Base-by-base conservation (phyloP, 768 basidiomycete species). In the Boletus eberwhitei region DNA sequence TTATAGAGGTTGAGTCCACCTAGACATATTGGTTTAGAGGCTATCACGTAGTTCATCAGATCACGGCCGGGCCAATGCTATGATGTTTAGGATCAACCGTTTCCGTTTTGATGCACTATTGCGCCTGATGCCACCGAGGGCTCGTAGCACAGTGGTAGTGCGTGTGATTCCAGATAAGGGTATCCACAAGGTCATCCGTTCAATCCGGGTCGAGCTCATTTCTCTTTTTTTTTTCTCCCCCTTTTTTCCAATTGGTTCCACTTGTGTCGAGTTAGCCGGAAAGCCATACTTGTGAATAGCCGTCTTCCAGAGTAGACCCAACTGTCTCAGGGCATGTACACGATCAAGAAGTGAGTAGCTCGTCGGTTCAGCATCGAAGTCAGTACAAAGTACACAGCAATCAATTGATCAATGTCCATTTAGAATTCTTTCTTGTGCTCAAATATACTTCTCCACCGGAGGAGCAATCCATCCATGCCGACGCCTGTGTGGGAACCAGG, bases 391-490 rank as follows among this genome's bases (percentile, higher is more conserved):
- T 47, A 50, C 37, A 53, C 9, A 24, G 29, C 12, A 48, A 17
- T 52, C 41, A 61, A 42, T 50, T 49, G 46, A 69, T 17, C 43
- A 68, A 74, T 49, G 73, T 83, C 87, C 86, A 89, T 59, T 79
- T 75, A 8, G 90, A 82, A 58, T 84, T 80, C 46, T 82, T 77
- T 55, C 81, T 76, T 4, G 90, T 88, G 55, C 78, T 76, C 55
- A 96, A 69, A 68, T 83, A 91, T 2, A 93, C 78, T 64, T 89
- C 84, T 12, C 83, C 78, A n/a, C 75, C 81, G 16, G 79, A 79
- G 47, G 74, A 54, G n/a, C 64, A 70, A 38, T 75, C 78, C 81
- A 87, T 87, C 90, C 92, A 93, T 17, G 89, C 81, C 5, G 75
- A 80, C 7, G 70, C 73, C 35, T 89, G 83, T 17, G 79, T 83